Percentiles rank a stretch among this genome's conserved stretches.
phyloP scores from a whole-genome alignment of 208 protist genomes.

The Acanthamoeba divionensis region DNA sequence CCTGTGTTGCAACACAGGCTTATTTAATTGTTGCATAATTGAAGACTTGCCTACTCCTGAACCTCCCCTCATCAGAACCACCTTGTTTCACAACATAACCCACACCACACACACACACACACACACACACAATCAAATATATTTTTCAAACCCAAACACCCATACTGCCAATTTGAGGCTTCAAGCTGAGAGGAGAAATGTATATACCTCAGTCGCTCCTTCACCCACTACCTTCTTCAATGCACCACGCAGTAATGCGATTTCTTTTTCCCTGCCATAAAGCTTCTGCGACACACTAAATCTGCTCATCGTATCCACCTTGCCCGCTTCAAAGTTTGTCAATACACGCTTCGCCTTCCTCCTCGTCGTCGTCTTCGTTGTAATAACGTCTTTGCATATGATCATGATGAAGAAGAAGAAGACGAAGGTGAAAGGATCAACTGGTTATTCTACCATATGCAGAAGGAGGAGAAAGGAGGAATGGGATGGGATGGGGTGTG shows the following conservation, averaged over 20 bases:
- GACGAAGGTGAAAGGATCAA: no score
- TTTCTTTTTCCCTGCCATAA: background rate
- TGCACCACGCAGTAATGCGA: background rate
- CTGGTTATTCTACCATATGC: no score
- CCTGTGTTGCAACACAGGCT: background rate
- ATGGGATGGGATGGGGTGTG: no score
- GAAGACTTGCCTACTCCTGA: slow-evolving; percentile 17
- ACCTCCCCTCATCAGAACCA: background rate
- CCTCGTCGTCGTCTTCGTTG: background rate
- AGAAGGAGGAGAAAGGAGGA: no score
- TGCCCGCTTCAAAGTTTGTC: slow-evolving; percentile 20
- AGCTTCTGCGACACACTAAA: background rate
- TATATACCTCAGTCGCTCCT: slow-evolving; percentile 3
- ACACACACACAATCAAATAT: no score
- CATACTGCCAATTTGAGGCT: no score
- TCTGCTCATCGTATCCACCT: background rate
- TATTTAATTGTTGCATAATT: slow-evolving; percentile 1
- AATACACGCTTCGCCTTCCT: background rate
- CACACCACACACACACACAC: no score
- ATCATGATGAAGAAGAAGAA: no score
- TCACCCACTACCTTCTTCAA: background rate
- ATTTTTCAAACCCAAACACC: no score
- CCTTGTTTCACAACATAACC: no score
- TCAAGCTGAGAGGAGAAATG: no score
- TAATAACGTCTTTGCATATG: no score